Evolutionary conservation across 106 monocot genomes (phyloP), one percentile per base, ranked within the genome.

Genomic region (Narthecium ossifragum): DNA sequence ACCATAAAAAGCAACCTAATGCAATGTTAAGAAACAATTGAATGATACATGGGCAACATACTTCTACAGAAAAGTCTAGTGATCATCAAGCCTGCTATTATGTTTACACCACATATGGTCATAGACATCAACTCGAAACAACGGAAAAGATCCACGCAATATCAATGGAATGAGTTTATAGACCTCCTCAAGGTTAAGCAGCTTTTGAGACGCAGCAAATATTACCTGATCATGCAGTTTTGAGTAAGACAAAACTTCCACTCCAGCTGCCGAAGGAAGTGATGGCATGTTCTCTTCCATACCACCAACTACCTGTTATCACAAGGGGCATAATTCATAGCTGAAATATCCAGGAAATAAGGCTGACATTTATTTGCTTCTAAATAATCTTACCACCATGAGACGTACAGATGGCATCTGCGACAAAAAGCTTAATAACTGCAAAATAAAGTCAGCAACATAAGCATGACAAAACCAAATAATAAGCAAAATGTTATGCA

Each of bases 371-470:
- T 27, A 34, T 23, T n/a, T 24, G 5, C 29, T 4, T 30, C 30
- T 31, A 55, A 12, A 14, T 23, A 30, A 8, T 32, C 76, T 69
- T 75, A 98, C 98, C 87, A 91, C 98, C 46, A 98, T 85, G 18
- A 98, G 69, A 13, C 71, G 98, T 27, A 88, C 81, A 63, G 79
- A 84, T 32, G 84, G 86, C 39, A 98, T 91, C 38, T 85, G 60
- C 26, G 76, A 55, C 61, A 81, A 67, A 71, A 79, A 98, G 70
- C 88, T 90, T 63, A 91, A 64, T 63, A 98, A 51, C 98, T 98
- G 90, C 70, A 72, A 78, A 49, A 54, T 9, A 11, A 55, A 30
- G 31, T 31, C 2, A 55, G 55, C 50, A 30, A 32, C 27, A 55
- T 55, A 31, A 55, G 55, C 28, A 2, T 27, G 12, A 43, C 25